phyloP scores from a whole-genome alignment of 345 rosid species.

The Dipteronia sinensis region DNA sequence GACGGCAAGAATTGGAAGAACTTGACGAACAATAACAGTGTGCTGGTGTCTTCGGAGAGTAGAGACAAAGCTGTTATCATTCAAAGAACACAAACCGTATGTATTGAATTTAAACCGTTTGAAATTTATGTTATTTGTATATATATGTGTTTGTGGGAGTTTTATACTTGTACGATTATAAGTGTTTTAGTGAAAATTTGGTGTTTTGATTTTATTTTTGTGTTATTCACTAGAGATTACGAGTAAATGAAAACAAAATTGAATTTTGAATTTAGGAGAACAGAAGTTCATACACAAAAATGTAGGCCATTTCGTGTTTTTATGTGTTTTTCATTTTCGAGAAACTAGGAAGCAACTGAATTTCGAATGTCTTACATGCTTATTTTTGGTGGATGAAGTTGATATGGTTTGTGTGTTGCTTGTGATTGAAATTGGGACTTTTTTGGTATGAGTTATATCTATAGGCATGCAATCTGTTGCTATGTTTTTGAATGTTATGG shows the following conservation, averaged over 20 bases:
- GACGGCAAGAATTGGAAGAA: slow-evolving; percentile 47
- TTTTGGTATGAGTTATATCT: background rate
- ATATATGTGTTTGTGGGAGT: too few species aligned
- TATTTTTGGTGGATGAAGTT: background rate
- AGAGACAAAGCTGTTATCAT: slow-evolving; percentile 85
- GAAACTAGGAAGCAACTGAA: background rate
- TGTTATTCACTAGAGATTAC: background rate
- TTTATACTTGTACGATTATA: too few species aligned
- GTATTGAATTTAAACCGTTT: slow-evolving; percentile 8
- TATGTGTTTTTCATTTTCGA: background rate
- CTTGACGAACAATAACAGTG: slow-evolving; percentile 30
- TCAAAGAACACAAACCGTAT: slow-evolving; percentile 78
- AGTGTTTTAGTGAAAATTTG: background rate
- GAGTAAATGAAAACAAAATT: background rate
- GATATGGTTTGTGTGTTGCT: background rate
- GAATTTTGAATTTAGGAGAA: background rate
- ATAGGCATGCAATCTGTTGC: too few species aligned
- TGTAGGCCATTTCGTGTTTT: background rate
- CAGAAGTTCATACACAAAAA: background rate
- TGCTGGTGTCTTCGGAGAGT: slow-evolving; percentile 63
- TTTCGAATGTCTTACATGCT: background rate
- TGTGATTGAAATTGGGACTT: background rate
- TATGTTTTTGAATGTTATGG: background rate
- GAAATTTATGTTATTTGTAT: background rate
- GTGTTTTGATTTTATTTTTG: background rate